Evolutionary conservation across 2,329 filamentous ascomycete genomes (phyloP).

Genomic region (Paecilomyces sp.): DNA sequence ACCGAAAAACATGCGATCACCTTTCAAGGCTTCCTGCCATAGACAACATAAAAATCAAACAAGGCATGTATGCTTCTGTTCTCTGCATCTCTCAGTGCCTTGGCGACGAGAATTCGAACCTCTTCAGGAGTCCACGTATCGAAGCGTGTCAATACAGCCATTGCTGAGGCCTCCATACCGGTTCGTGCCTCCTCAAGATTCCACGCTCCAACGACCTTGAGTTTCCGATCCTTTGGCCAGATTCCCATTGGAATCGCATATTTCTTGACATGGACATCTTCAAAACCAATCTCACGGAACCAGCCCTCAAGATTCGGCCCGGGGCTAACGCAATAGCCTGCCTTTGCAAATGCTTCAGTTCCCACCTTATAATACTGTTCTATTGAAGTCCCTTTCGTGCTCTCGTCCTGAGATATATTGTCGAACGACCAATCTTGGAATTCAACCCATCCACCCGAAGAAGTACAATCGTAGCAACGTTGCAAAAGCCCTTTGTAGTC

Average conservation of each 20-base stretch:
- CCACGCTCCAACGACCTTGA: neutral
- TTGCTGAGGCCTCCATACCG: neutral
- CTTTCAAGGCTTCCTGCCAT: neutral
- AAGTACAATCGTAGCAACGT: constrained; percentile 18
- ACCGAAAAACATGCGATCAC: no score
- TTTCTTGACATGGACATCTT: constrained; percentile 3
- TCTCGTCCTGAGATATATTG: neutral
- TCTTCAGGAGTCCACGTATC: neutral
- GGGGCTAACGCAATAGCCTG: neutral
- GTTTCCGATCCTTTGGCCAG: neutral
- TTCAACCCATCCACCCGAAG: constrained; percentile 6
- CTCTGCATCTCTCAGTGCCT: neutral
- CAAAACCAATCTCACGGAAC: constrained; percentile 5
- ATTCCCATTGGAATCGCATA: neutral
- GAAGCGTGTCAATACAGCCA: neutral
- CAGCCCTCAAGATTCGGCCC: constrained; percentile 1
- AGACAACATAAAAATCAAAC: neutral
- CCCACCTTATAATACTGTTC: neutral
- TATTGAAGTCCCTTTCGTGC: neutral
- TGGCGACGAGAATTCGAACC: neutral
- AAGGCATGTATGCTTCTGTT: neutral
- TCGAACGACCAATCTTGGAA: constrained; percentile 5
- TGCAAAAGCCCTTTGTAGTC: constrained; percentile 8
- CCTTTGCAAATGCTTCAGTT: neutral
- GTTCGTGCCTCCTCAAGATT: neutral